These are phyloP conservation scores for Kockovaella imperatae DNA, from an alignment of 768 basidiomycete species.

Conservation along the genomic window DNA sequence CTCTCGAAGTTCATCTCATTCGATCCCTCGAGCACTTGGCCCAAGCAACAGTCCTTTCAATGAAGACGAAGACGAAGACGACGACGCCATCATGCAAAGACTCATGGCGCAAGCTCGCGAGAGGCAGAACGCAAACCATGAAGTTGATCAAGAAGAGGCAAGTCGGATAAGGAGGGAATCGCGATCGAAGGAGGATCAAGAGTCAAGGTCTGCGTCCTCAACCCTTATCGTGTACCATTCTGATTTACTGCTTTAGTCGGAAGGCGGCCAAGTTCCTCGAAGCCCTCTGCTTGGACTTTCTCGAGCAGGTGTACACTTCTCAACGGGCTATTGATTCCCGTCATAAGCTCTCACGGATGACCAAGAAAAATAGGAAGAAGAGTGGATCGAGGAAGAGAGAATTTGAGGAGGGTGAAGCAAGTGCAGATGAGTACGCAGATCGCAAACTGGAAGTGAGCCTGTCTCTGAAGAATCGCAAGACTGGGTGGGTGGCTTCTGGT, in stretches of 20 bases:
- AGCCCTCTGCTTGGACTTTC: conserved; percentile 7
- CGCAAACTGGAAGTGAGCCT: conserved; percentile 9
- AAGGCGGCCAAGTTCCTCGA: conserved; percentile 14
- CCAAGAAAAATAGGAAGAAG: neutral
- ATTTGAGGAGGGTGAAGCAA: neutral
- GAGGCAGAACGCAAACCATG: no score
- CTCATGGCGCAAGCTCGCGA: no score
- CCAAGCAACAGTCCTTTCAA: no score
- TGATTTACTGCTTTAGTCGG: conserved; percentile 4
- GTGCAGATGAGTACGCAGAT: neutral
- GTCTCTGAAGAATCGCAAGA: conserved; percentile 20
- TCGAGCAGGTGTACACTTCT: conserved; percentile 6
- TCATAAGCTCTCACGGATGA: neutral
- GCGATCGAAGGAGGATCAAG: no score
- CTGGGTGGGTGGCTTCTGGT: conserved; percentile 17
- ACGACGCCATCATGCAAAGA: no score
- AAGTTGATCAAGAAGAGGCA: no score
- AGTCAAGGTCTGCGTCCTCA: no score
- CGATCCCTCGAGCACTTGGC: no score
- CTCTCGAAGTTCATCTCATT: no score
- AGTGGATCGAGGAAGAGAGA: neutral
- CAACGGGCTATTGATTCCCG: neutral
- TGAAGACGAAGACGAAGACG: no score
- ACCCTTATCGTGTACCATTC: no score
- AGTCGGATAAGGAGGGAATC: no score